Conservation (phyloP, 1,284 basidiomycete species). For the Peniophora sp. region DNA sequence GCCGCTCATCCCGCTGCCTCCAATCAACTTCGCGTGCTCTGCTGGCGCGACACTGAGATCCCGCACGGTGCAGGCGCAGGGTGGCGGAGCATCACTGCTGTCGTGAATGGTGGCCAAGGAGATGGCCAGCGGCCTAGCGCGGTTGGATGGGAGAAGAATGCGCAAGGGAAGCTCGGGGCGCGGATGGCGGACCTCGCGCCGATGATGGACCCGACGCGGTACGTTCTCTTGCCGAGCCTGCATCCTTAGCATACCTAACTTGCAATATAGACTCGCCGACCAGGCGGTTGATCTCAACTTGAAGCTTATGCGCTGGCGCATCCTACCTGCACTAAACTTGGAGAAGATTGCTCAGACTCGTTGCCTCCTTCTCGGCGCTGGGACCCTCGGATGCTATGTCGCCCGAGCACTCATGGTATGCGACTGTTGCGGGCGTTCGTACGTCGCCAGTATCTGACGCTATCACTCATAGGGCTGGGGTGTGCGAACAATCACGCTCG, state of each 20-base stretch:
- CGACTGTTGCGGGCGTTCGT: slow-evolving; percentile 4
- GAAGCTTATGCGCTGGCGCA: slow-evolving; percentile 97
- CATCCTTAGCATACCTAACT: neutral
- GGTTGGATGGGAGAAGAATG: slow-evolving; percentile 95
- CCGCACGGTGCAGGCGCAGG: slow-evolving; percentile 23
- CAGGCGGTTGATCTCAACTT: slow-evolving; percentile 97
- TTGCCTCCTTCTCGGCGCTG: slow-evolving; percentile 88
- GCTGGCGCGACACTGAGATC: slow-evolving; percentile 63
- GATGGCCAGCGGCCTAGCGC: slow-evolving; percentile 41
- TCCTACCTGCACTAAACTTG: slow-evolving; percentile 83
- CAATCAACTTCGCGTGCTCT: slow-evolving; percentile 55
- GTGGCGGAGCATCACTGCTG: slow-evolving; percentile 60
- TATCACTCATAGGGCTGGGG: slow-evolving; percentile 78
- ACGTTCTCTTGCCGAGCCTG: slow-evolving; percentile 8
- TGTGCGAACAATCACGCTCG: slow-evolving; percentile 85
- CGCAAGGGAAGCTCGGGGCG: slow-evolving; percentile 77
- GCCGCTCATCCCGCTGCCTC: slow-evolving; percentile 43
- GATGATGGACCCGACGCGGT: slow-evolving; percentile 90
- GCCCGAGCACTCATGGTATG: slow-evolving; percentile 81
- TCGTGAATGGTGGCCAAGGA: slow-evolving; percentile 30
- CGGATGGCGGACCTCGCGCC: slow-evolving; percentile 89
- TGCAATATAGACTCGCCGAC: slow-evolving; percentile 69
- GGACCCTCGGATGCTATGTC: slow-evolving; percentile 96
- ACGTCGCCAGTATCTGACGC: neutral
- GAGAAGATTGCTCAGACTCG: slow-evolving; percentile 78